Percentiles rank a stretch among this genome's conserved stretches.
Conservation (phyloP, 2,329 filamentous ascomycete genomes). For the Venturia effusa region DNA sequence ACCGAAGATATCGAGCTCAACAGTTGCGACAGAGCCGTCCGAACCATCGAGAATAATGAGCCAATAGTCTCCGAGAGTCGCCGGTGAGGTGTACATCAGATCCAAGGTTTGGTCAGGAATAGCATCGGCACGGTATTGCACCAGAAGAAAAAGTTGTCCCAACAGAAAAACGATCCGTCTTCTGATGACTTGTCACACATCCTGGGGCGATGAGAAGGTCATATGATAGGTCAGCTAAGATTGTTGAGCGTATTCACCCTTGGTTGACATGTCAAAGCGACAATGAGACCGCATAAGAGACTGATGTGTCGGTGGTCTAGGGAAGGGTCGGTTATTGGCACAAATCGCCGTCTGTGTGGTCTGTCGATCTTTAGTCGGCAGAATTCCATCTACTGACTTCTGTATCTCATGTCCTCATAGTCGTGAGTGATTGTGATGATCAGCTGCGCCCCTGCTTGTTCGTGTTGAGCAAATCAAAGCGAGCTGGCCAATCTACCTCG, state of each 20-base stretch:
- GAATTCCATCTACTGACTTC: neutral
- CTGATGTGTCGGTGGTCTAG: neutral
- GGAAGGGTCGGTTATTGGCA: neutral
- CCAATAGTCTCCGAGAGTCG: no score
- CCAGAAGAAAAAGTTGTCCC: no score
- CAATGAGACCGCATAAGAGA: neutral
- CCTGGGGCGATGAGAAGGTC: neutral
- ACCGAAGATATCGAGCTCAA: no score
- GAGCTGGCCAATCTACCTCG: neutral
- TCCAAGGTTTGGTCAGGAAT: no score
- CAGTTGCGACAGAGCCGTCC: no score
- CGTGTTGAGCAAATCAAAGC: neutral
- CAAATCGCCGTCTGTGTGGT: neutral
- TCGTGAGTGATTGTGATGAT: neutral
- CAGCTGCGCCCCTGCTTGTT: neutral
- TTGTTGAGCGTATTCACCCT: neutral
- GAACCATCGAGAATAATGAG: no score
- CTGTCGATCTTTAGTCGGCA: neutral
- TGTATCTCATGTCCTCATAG: neutral
- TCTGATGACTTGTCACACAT: no score
- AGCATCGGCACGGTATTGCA: no score
- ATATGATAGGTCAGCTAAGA: neutral
- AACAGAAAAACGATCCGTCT: neutral
- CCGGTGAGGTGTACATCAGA: no score
- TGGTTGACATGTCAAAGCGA: neutral